Conservation (phyloP, 352 stramenopile genomes). For the Phytopythium kandeliae region DNA sequence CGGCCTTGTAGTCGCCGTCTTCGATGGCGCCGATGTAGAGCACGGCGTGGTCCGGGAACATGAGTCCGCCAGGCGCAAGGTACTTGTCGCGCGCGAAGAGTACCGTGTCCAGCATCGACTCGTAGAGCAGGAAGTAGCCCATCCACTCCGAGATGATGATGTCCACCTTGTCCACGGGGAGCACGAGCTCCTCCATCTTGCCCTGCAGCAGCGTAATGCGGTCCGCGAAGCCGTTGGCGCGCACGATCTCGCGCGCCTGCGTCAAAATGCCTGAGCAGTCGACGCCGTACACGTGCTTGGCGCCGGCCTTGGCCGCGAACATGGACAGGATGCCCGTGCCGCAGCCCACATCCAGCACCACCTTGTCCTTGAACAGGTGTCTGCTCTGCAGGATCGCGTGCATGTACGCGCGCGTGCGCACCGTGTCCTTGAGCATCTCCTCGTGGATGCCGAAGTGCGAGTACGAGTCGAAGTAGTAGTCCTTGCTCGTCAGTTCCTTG, state of each 20-base stretch:
- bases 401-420: slow-evolving; percentile 96
- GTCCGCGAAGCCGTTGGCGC: slow-evolving; percentile 89
- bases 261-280: slow-evolving; percentile 94
- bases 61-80: slow-evolving; percentile 87
- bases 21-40: slow-evolving; percentile 95
- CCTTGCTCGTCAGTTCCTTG: slow-evolving; percentile 87
- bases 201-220: slow-evolving; percentile 93
- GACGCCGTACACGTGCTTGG: slow-evolving; percentile 91
- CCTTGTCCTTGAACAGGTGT: slow-evolving; percentile 96
- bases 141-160: slow-evolving; percentile 99
- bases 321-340: slow-evolving; percentile 97
- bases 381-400: slow-evolving; percentile 97
- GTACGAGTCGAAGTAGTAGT: slow-evolving; percentile 99
- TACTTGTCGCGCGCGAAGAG: slow-evolving; percentile 96
- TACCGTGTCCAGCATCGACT: slow-evolving; percentile 98
- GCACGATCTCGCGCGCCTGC: slow-evolving; percentile 93
- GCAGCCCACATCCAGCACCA: slow-evolving; percentile 97
- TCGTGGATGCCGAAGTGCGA: slow-evolving; percentile 98
- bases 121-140: slow-evolving; percentile 97
- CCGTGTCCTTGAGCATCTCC: slow-evolving; percentile 88
- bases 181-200: slow-evolving; percentile 92
- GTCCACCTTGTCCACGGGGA: slow-evolving; percentile 93
- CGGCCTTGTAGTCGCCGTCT: slow-evolving; percentile 85
- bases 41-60: slow-evolving; percentile 96
- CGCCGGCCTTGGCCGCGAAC: slow-evolving; percentile 94